Evolutionary conservation across 148 eudicot genomes (phyloP).

Genomic region (Arctostaphylos glauca): DNA sequence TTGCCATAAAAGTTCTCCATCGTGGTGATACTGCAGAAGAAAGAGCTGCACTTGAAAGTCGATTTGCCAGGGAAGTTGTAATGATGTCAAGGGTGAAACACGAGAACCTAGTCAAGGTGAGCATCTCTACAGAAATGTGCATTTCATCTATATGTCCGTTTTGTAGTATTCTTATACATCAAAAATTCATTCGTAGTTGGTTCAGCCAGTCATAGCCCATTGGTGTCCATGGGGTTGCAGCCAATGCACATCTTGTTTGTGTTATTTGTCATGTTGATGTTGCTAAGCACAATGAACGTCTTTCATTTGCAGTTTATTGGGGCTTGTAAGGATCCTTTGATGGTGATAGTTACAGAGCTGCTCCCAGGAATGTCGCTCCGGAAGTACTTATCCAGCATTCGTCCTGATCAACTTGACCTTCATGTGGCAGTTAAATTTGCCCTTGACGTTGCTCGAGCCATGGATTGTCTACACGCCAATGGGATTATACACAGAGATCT

Average conservation of each 20-base stretch:
- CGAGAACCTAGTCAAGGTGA: slow-evolving; percentile 82
- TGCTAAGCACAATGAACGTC: neutral
- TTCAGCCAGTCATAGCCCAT: neutral
- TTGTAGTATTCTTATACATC: neutral
- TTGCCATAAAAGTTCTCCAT: slow-evolving; percentile 87
- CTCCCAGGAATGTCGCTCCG: slow-evolving; percentile 86
- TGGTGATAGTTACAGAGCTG: slow-evolving; percentile 93
- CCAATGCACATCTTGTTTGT: neutral
- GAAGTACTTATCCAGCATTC: slow-evolving; percentile 67
- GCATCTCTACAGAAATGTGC: neutral
- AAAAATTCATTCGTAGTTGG: neutral
- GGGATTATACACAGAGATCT: slow-evolving; percentile 97
- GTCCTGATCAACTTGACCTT: slow-evolving; percentile 70
- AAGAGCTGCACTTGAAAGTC: slow-evolving; percentile 63
- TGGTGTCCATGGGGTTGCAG: neutral
- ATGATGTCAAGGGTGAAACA: slow-evolving; percentile 96
- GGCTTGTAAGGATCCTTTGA: slow-evolving; percentile 95
- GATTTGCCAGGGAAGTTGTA: slow-evolving; percentile 84
- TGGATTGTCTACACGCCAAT: slow-evolving; percentile 94
- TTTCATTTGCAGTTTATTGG: slow-evolving; percentile 81
- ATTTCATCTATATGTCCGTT: neutral
- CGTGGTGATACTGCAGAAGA: slow-evolving; percentile 73
- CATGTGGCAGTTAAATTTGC: slow-evolving; percentile 67
- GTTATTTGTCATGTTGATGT: slow-evolving; percentile 4
- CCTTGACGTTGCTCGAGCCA: slow-evolving; percentile 80